Conservation (phyloP, 2,329 filamentous ascomycete species). For the Lachnum nothofagi region DNA sequence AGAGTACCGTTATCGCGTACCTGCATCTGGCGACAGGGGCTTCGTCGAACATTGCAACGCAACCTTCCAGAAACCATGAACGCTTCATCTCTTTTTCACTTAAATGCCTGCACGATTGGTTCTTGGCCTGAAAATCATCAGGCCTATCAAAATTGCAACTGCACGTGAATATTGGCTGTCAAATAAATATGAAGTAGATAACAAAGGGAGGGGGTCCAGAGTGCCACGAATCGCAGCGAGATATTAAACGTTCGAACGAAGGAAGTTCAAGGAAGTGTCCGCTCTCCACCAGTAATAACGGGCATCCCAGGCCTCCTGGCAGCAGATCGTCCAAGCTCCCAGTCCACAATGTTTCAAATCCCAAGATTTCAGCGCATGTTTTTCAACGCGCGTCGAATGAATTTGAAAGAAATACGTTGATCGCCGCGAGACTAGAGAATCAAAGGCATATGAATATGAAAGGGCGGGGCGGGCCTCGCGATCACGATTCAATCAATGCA, state of each 20-base stretch:
- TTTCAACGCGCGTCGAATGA: no score
- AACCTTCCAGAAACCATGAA: constrained; percentile 1
- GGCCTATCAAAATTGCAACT: constrained; percentile 1
- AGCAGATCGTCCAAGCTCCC: not conserved
- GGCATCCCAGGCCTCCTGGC: not conserved
- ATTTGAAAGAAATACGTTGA: no score
- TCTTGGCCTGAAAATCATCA: not conserved
- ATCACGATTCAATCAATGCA: no score
- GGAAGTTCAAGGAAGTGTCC: not conserved
- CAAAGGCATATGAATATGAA: no score
- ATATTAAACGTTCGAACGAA: no score
- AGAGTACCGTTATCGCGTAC: constrained; percentile 14
- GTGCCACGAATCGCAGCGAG: no score
- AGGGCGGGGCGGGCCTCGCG: no score
- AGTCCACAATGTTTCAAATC: not conserved
- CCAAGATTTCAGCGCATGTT: not conserved
- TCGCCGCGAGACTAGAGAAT: no score
- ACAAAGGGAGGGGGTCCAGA: no score
- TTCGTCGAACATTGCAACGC: constrained; percentile 6
- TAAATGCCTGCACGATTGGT: not conserved
- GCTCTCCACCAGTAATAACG: not conserved
- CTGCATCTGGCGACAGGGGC: constrained; percentile 16
- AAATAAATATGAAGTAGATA: not conserved
- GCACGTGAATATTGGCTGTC: not conserved
- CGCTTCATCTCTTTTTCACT: constrained; percentile 4